Conservation (phyloP, 2,329 filamentous ascomycete genomes). For the Paracamarosporium sp. region DNA sequence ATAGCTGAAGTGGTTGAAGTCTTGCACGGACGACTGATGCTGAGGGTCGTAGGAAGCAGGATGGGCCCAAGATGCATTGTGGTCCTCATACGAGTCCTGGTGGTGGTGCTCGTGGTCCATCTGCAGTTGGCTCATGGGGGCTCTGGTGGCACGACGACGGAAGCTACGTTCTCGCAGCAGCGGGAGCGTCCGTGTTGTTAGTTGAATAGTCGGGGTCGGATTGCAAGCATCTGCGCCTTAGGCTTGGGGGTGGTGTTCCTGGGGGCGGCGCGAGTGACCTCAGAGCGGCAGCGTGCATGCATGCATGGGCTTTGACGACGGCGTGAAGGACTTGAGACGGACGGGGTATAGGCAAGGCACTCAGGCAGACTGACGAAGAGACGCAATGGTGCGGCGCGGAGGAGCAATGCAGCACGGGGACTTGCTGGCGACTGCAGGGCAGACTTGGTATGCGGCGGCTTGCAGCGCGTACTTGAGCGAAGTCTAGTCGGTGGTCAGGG, state of each 20-base stretch:
- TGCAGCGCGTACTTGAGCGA: slow-evolving; percentile 46
- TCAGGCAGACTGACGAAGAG: slow-evolving; percentile 22
- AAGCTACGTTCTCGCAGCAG: slow-evolving; percentile 31
- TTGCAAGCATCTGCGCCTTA: slow-evolving; percentile 40
- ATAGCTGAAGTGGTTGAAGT: slow-evolving; percentile 49
- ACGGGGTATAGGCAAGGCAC: slow-evolving; percentile 12
- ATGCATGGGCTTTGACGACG: slow-evolving; percentile 42
- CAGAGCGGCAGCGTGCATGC: slow-evolving; percentile 44
- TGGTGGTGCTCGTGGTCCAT: slow-evolving; percentile 48
- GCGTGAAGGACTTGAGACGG: slow-evolving; percentile 20
- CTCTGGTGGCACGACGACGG: slow-evolving; percentile 20
- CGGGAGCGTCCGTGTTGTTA: slow-evolving; percentile 38
- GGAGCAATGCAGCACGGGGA: slow-evolving; percentile 5
- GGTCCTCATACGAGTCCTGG: slow-evolving; percentile 44
- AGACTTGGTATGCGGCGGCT: slow-evolving; percentile 36
- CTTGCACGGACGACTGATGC: slow-evolving; percentile 49
- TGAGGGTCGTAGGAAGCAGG: slow-evolving; percentile 37
- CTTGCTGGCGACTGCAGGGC: slow-evolving; percentile 35
- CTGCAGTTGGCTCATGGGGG: slow-evolving; percentile 49
- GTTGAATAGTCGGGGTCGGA: slow-evolving; percentile 29
- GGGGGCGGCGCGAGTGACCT: slow-evolving; percentile 38
- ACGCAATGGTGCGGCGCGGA: slow-evolving; percentile 24
- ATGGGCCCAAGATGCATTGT: slow-evolving; percentile 40
- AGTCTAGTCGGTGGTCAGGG: slow-evolving; percentile 29
- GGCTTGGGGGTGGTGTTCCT: slow-evolving; percentile 33